These are phyloP conservation scores for Plantago ovata DNA, from an alignment of 257 asterid genomes.

Conservation along the genomic window DNA sequence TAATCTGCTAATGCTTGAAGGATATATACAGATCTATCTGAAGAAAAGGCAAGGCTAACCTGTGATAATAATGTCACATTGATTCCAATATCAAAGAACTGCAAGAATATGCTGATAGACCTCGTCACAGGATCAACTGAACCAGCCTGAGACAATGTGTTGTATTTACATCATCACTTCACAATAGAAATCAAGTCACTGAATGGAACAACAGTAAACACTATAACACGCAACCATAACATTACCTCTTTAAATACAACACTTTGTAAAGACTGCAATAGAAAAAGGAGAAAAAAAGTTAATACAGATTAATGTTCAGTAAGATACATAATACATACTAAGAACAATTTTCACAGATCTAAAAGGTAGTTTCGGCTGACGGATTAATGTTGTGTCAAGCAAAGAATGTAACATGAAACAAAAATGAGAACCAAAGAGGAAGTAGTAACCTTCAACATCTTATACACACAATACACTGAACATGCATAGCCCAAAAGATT, in stretches of 20 bases:
- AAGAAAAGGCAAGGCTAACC: slow-evolving; percentile 49
- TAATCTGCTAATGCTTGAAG: too few relatives aligned
- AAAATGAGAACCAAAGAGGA: neutral
- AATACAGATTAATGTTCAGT: slow-evolving; percentile 15
- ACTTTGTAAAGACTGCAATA: slow-evolving; percentile 95
- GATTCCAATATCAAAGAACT: slow-evolving; percentile 92
- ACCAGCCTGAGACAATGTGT: slow-evolving; percentile 66
- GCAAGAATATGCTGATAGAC: slow-evolving; percentile 90
- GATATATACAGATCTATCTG: too few relatives aligned
- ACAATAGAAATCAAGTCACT: slow-evolving; percentile 15
- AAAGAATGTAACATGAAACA: slow-evolving; percentile 12
- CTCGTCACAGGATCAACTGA: slow-evolving; percentile 92
- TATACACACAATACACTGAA: slow-evolving; percentile 90
- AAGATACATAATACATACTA: neutral
- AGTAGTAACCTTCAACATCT: slow-evolving; percentile 76
- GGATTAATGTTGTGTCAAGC: neutral
- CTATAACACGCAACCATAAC: slow-evolving; percentile 8
- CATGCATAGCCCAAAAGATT: slow-evolving; percentile 94
- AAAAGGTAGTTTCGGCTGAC: neutral
- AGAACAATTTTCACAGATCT: neutral
- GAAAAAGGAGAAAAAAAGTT: slow-evolving; percentile 19
- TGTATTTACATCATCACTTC: slow-evolving; percentile 17
- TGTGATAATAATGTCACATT: slow-evolving; percentile 86
- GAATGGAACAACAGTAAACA: slow-evolving; percentile 13
- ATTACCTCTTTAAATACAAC: slow-evolving; percentile 95